phyloP scores from a whole-genome alignment of 2,329 filamentous ascomycete species.

The Aspergillus sp. region DNA sequence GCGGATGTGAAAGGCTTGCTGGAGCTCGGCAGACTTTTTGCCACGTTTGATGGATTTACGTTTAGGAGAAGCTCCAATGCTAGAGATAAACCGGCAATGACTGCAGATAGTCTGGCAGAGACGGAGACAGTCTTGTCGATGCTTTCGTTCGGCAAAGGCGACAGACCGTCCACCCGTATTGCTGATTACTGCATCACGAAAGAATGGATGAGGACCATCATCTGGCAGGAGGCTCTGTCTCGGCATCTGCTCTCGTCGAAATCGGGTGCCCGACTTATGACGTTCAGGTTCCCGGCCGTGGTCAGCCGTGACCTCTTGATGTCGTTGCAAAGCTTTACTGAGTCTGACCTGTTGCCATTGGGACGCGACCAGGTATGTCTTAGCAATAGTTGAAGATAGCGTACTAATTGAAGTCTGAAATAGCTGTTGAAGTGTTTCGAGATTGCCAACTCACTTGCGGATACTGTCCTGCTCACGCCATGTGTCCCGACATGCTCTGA shows the following conservation, averaged over 20 bases:
- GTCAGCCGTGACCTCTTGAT: slow-evolving; percentile 30
- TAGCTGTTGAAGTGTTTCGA: slow-evolving; percentile 38
- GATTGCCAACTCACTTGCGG: slow-evolving; percentile 34
- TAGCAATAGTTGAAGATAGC: no score
- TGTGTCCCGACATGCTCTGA: background rate
- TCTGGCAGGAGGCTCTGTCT: slow-evolving; percentile 35
- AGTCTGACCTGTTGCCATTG: slow-evolving; percentile 31
- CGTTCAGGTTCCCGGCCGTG: slow-evolving; percentile 29
- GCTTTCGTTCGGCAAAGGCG: slow-evolving; percentile 15
- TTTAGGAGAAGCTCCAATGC: background rate
- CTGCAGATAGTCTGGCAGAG: slow-evolving; percentile 17
- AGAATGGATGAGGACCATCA: slow-evolving; percentile 37
- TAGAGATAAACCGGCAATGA: background rate
- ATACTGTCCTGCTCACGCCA: slow-evolving; percentile 28
- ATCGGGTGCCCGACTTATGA: slow-evolving; percentile 23
- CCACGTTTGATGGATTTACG: slow-evolving; percentile 27
- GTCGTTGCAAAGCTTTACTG: slow-evolving; percentile 26
- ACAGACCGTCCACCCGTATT: slow-evolving; percentile 23
- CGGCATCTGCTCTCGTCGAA: slow-evolving; percentile 29
- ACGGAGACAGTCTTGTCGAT: slow-evolving; percentile 26
- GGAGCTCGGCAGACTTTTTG: slow-evolving; percentile 29
- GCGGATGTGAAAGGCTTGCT: slow-evolving; percentile 28
- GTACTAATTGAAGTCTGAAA: background rate
- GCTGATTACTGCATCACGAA: slow-evolving; percentile 34
- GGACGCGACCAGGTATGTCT: slow-evolving; percentile 33